Percentiles rank a stretch among this genome's conserved stretches.
Conservation (phyloP, 164 flowering plant species). For the Stephania yunnanensis region DNA sequence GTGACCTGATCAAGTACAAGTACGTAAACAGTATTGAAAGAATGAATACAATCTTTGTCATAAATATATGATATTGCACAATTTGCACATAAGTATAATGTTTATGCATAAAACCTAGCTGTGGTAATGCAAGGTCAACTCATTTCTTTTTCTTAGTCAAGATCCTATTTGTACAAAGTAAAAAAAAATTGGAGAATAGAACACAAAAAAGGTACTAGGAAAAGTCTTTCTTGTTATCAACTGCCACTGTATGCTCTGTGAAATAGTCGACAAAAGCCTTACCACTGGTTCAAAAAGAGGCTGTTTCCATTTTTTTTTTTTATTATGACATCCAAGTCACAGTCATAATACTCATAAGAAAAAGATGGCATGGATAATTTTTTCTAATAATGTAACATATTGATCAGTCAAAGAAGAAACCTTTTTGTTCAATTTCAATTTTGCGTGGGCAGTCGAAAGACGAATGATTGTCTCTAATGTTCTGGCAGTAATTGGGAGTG, state of each 20-base stretch:
- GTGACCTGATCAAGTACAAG: slow-evolving; percentile 44
- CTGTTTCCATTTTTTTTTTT: background rate
- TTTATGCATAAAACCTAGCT: background rate
- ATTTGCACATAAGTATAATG: background rate
- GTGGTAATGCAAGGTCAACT: slow-evolving; percentile 3
- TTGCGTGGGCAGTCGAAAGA: slow-evolving; percentile 98
- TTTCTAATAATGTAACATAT: background rate
- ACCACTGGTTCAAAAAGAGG: background rate
- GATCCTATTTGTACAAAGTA: background rate
- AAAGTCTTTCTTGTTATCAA: background rate
- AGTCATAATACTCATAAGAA: background rate
- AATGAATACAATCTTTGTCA: background rate
- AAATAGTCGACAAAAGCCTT: background rate
- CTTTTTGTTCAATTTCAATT: slow-evolving; percentile 76
- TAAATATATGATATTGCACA: background rate
- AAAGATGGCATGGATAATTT: background rate
- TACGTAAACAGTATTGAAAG: background rate
- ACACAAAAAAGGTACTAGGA: background rate
- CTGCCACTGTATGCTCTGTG: background rate
- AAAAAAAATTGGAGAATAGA: background rate
- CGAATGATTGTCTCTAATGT: slow-evolving; percentile 95
- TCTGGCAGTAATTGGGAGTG: slow-evolving; percentile 97
- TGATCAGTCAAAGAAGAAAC: slow-evolving; percentile 27
- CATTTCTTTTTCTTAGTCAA: background rate
- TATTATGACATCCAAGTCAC: background rate